Evolutionary conservation across 768 basidiomycete species (phyloP).

Genomic region (Podaxis sp.): DNA sequence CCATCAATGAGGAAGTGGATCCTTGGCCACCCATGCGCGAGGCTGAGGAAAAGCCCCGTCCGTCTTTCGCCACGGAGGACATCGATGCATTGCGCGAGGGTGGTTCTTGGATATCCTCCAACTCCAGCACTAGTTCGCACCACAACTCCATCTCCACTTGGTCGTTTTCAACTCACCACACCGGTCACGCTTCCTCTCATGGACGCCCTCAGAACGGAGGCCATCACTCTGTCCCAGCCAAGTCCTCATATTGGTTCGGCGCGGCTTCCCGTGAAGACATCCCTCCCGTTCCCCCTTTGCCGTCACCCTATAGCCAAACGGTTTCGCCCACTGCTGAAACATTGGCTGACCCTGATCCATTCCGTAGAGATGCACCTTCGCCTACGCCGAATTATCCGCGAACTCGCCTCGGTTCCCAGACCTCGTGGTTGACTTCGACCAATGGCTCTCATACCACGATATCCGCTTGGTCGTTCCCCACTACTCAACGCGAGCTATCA

Average conservation of each 20-base stretch:
- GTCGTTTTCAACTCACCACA: conserved; percentile 72
- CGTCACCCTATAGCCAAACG: conserved; percentile 51
- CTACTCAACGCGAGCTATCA: conserved; percentile 37
- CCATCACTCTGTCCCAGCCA: conserved; percentile 46
- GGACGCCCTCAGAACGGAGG: conserved; percentile 34
- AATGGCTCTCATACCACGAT: conserved; percentile 56
- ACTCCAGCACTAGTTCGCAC: conserved; percentile 50
- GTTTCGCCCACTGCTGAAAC: conserved; percentile 39
- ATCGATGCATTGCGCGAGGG: conserved; percentile 73
- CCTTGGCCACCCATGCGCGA: conserved; percentile 61
- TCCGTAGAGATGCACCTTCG: conserved; percentile 53
- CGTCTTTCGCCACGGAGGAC: conserved; percentile 71
- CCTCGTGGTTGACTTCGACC: conserved; percentile 72
- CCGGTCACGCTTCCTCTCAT: conserved; percentile 33
- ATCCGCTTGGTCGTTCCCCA: conserved; percentile 71
- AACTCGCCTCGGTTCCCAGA: conserved; percentile 60
- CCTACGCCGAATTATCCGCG: conserved; percentile 39
- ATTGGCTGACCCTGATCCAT: conserved; percentile 58
- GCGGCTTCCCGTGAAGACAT: conserved; percentile 44
- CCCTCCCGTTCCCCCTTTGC: conserved; percentile 72
- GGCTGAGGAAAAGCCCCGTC: conserved; percentile 53
- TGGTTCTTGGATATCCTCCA: conserved; percentile 80
- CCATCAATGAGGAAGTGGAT: conserved; percentile 50
- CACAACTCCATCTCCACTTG: conserved; percentile 64
- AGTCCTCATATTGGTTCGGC: conserved; percentile 67